These are phyloP conservation scores for Triticum monococcum DNA, from an alignment of 176 grass and related monocot genomes.

Conservation along the genomic window DNA sequence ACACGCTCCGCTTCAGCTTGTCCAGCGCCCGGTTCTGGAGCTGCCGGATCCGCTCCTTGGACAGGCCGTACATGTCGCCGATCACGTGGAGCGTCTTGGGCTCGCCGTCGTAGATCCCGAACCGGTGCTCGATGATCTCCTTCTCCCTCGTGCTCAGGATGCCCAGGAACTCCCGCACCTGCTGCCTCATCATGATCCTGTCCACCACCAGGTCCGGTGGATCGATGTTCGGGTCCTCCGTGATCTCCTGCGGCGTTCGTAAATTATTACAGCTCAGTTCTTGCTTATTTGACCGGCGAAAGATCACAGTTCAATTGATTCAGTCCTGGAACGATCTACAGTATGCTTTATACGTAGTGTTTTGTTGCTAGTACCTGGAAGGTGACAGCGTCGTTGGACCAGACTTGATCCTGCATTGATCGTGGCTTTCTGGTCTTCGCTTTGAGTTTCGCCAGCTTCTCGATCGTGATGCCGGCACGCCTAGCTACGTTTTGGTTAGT, in stretches of 20 bases:
- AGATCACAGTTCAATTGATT: not conserved
- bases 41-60: constrained; percentile 89
- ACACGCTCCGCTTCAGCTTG: constrained; percentile 60
- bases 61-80: constrained; percentile 66
- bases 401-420: constrained; percentile 61
- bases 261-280: not conserved
- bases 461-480: constrained; percentile 59
- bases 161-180: constrained; percentile 63
- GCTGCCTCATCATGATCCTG: constrained; percentile 68
- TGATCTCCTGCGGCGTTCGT: constrained; percentile 50
- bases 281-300: not conserved
- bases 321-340: not conserved
- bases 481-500: constrained; percentile 61
- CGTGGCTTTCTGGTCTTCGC: constrained; percentile 56
- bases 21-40: constrained; percentile 66
- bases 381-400: constrained; percentile 59
- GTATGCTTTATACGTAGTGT: not conserved
- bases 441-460: constrained; percentile 66
- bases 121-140: constrained; percentile 72
- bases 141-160: constrained; percentile 79
- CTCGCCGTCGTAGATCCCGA: constrained; percentile 58
- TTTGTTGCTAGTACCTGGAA: constrained; percentile 54
- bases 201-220: constrained; percentile 54
- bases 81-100: constrained; percentile 76
- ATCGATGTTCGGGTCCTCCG: constrained; percentile 65